Evolutionary conservation across 805 yeast species (phyloP), one percentile per base, ranked within the genome.

Genomic region (Torulaspora microellipsoides): DNA sequence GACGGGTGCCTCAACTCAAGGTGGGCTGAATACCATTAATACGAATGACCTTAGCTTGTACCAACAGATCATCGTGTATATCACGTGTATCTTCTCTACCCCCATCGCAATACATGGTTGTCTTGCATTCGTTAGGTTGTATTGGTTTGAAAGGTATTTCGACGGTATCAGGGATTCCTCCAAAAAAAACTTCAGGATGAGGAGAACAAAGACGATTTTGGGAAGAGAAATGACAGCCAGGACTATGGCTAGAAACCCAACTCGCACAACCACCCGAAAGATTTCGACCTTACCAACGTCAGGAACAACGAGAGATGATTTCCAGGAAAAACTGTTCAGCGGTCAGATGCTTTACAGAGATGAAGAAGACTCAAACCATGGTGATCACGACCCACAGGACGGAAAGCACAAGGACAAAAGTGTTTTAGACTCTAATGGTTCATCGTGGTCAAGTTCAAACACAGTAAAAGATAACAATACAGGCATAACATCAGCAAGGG

Each of bases 101-200:
- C 98, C 98, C 1, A 85, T 93, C 15, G 83, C 83, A 59, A 86
- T 95, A 42, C 95, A 93, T 61, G 79, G 95, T 0, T 74, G 77
- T 1, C 68, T 93, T 29, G 81, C 88, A 8, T 78, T 87, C 49
- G 69, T 90, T 8, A 75, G 99, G 39, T 69, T 93, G 36, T 86
- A 85, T 61, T 85, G 95, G 87, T 93, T 86, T 65, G 95, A 89
- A 61, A 77, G 87, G 51, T 76, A 83, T 54, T 88, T 93, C 64
- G 91, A 87, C 59, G 79, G 83, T 52, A 90, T 93, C 61, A 83
- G 83, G 48, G 78, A 73, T 46, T 74, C 75, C 41, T 86, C 97
- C n/a, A 85, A 84, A 57, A 60, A 78, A 46, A 85, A 90, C 60
- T 84, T 81, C 62, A 78, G 79, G 58, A 80, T 89, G 84, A 78